A percentile compares a stretch with the other conserved stretches of the same genome.
phyloP scores from a whole-genome alignment of 345 rosid species.

The Geranium rotundifolium region DNA sequence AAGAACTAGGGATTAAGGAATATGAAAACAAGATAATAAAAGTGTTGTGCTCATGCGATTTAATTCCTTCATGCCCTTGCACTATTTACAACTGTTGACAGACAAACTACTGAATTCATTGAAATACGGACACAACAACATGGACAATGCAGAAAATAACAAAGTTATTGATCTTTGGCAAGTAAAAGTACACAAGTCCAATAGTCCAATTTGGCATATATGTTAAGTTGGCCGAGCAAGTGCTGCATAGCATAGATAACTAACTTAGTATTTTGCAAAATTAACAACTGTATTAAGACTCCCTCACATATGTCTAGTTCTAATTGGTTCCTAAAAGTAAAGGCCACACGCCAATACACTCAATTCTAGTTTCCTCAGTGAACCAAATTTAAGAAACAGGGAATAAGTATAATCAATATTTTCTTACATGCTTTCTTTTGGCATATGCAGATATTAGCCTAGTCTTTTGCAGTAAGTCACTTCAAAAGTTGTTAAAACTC shows the following conservation, averaged over 20 bases:
- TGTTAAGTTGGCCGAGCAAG: background rate
- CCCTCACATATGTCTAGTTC: background rate
- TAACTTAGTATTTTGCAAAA: background rate
- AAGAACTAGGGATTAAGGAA: no score
- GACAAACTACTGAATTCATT: background rate
- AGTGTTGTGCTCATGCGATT: no score
- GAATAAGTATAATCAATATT: background rate
- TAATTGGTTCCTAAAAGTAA: background rate
- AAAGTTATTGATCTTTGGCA: no score
- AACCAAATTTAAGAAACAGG: background rate
- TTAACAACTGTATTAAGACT: background rate
- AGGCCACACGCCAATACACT: background rate
- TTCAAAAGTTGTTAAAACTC: no score
- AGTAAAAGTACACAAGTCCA: no score
- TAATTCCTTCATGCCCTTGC: no score
- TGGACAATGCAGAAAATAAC: no score
- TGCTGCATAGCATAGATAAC: background rate
- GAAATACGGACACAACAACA: background rate
- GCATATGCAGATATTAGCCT: no score
- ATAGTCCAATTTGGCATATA: background rate
- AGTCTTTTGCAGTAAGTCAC: no score
- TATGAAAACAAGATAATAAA: no score
- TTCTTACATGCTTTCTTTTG: background rate
- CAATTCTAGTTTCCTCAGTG: background rate
- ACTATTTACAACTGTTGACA: background rate